phyloP scores from a whole-genome alignment of 2,329 filamentous ascomycete genomes.

The Thelonectria discophora region DNA sequence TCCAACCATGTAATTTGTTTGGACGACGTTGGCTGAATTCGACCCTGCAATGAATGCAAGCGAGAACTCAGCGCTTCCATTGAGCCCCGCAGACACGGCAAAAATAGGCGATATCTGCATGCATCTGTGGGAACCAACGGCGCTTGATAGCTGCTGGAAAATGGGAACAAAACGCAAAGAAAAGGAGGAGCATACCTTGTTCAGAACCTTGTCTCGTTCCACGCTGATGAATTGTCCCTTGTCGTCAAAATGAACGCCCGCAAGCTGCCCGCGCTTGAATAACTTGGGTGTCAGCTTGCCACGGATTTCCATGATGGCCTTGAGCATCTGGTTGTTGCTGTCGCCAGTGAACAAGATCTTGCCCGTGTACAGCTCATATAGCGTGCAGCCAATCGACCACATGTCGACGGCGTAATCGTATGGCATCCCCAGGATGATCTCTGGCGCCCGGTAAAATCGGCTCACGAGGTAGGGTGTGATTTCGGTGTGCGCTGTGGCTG shows the following conservation, averaged over 20 bases:
- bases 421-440: slow-evolving; percentile 96
- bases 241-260: slow-evolving; percentile 83
- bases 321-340: slow-evolving; percentile 98
- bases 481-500: slow-evolving; percentile 75
- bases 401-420: slow-evolving; percentile 96
- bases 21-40: slow-evolving; percentile 32
- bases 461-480: slow-evolving; percentile 95
- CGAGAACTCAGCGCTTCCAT: slow-evolving; percentile 39
- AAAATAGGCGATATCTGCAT: slow-evolving; percentile 40
- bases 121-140: slow-evolving; percentile 23
- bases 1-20: slow-evolving; percentile 30
- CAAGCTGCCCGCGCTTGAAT: slow-evolving; percentile 81
- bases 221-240: slow-evolving; percentile 84
- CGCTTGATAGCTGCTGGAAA: slow-evolving; percentile 29
- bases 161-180: slow-evolving; percentile 28
- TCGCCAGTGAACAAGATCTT: slow-evolving; percentile 96
- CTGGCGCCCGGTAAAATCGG: slow-evolving; percentile 95
- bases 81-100: slow-evolving; percentile 33
- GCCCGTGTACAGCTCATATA: slow-evolving; percentile 96
- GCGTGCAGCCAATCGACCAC: slow-evolving; percentile 97
- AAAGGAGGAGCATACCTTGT: slow-evolving; percentile 68
- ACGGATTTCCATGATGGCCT: slow-evolving; percentile 93
- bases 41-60: slow-evolving; percentile 40
- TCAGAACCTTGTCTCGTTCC: slow-evolving; percentile 87
- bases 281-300: slow-evolving; percentile 92